Base-by-base conservation (phyloP, 2,329 filamentous ascomycete species). In the Zymoseptoria passerinii region DNA sequence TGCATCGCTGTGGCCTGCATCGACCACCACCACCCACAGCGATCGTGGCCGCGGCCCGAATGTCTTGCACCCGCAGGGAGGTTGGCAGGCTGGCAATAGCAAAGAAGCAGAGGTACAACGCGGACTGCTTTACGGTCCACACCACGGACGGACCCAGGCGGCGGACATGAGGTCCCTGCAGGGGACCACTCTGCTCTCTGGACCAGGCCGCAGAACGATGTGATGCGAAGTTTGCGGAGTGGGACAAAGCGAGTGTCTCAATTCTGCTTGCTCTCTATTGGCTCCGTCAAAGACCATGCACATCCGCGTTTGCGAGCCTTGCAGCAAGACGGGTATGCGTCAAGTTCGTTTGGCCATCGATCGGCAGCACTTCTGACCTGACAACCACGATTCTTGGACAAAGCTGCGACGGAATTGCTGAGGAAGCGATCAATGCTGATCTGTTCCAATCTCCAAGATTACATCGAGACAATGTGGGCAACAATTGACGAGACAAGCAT, bases 181-280 rank as follows among this genome's bases (percentile, higher is more conserved):
- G 50, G 40, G 55, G 27, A 54, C 50, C 54, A 52, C 53, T 60
- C 52, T 57, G 58, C 58, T 20, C 58, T 20, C 52, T 20, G 48
- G 35, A 19, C 27, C 27, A 28, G 44, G 40, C 20, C n/a, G 19
- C 52, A 48, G 48, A 48, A 52, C 44, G 52, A 55, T 52, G 52
- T 29, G 28, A 60, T 48, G 29, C 27, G 51, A 51, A 64, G 65
- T 66, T 68, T 68, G 67, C 67, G 65, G 65, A 67, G 66, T 65
- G 61, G 58, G 56, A 68, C 65, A 68, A 67, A 66, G 66, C 65
- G 60, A 57, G 52, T 61, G 58, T 62, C 59, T 65, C 58, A 59
- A 57, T 63, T 59, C 57, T 55, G 58, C 58, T 62, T 62, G 58
- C 48, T 55, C 48, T 55, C 58, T 53, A 51, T 55, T 53, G 28